A percentile compares a stretch with the other conserved stretches of the same genome.
Evolutionary conservation across 768 basidiomycete genomes (phyloP).

Genomic region (Sarcodon aspratus): DNA sequence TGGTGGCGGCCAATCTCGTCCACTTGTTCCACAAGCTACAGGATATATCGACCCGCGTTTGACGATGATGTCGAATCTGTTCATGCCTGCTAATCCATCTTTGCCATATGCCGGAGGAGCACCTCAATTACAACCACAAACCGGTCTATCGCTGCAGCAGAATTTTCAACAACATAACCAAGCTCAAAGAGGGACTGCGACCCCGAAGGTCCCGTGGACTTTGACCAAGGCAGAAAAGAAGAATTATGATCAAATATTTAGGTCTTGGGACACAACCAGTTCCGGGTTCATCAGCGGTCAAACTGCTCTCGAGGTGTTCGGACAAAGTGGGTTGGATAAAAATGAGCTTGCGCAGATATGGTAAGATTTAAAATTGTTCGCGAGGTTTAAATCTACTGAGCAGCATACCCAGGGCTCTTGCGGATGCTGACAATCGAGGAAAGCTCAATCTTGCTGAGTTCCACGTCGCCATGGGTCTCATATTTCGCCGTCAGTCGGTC

Average conservation of each 20-base stretch:
- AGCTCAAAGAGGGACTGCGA: conserved; percentile 48
- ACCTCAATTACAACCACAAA: conserved; percentile 54
- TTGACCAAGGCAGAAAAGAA: conserved; percentile 88
- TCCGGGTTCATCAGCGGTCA: conserved; percentile 81
- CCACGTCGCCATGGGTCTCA: conserved; percentile 96
- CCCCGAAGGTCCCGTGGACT: conserved; percentile 76
- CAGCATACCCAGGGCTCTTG: conserved; percentile 59
- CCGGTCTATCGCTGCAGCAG: conserved; percentile 58
- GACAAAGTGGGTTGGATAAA: conserved; percentile 79
- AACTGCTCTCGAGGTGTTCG: conserved; percentile 87
- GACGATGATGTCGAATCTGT: conserved; percentile 82
- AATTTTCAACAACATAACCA: conserved; percentile 85
- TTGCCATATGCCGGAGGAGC: conserved; percentile 47
- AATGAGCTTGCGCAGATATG: conserved; percentile 92
- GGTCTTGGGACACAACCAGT: conserved; percentile 82
- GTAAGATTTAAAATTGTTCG: conserved; percentile 31
- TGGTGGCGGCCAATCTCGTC: conserved; percentile 14
- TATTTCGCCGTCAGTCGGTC: conserved; percentile 75
- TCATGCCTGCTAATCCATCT: conserved; percentile 71
- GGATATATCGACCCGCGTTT: conserved; percentile 78
- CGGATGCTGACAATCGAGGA: conserved; percentile 88
- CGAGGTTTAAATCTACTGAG: not conserved
- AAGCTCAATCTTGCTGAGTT: conserved; percentile 95
- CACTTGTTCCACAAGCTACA: conserved; percentile 63
- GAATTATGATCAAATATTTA: conserved; percentile 91